Evolutionary conservation across 2,329 filamentous ascomycete genomes (phyloP).

Genomic region (Exophiala calicioides): DNA sequence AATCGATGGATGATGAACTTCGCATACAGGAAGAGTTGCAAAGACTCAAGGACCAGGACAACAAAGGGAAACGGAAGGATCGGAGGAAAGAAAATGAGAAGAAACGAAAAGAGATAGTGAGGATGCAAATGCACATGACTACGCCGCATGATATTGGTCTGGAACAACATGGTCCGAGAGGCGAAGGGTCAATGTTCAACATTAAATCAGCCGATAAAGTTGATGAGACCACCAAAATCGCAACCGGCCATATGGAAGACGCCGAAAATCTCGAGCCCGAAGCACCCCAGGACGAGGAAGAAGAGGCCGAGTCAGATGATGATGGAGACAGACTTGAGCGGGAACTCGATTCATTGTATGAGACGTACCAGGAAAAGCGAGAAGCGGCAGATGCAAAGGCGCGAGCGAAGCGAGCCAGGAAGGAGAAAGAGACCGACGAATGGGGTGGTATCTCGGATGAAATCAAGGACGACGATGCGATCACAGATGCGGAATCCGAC

Average conservation of each 20-base stretch:
- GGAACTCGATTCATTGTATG: slow-evolving; percentile 85
- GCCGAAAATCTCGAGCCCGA: slow-evolving; percentile 51
- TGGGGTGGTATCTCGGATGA: slow-evolving; percentile 85
- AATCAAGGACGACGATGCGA: slow-evolving; percentile 58
- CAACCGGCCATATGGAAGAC: slow-evolving; percentile 76
- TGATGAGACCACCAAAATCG: slow-evolving; percentile 67
- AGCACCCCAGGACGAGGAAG: slow-evolving; percentile 66
- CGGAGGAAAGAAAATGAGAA: slow-evolving; percentile 85
- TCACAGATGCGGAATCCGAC: slow-evolving; percentile 39
- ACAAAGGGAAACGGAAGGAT: slow-evolving; percentile 75
- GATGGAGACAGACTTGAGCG: slow-evolving; percentile 80
- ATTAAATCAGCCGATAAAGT: slow-evolving; percentile 79
- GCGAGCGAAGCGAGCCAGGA: slow-evolving; percentile 82
- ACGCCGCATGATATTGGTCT: slow-evolving; percentile 94
- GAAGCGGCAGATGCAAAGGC: slow-evolving; percentile 82
- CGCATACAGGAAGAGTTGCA: slow-evolving; percentile 86
- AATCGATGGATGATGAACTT: slow-evolving; percentile 92
- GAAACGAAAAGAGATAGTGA: slow-evolving; percentile 91
- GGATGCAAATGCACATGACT: slow-evolving; percentile 96
- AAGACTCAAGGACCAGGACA: slow-evolving; percentile 76
- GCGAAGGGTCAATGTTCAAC: slow-evolving; percentile 81
- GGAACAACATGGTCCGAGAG: slow-evolving; percentile 77
- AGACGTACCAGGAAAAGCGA: slow-evolving; percentile 77
- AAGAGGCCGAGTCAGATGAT: slow-evolving; percentile 67
- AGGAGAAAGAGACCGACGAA: slow-evolving; percentile 79